These are phyloP conservation scores for Serendipita sp. DNA, from an alignment of 768 basidiomycete genomes.

Conservation along the genomic window DNA sequence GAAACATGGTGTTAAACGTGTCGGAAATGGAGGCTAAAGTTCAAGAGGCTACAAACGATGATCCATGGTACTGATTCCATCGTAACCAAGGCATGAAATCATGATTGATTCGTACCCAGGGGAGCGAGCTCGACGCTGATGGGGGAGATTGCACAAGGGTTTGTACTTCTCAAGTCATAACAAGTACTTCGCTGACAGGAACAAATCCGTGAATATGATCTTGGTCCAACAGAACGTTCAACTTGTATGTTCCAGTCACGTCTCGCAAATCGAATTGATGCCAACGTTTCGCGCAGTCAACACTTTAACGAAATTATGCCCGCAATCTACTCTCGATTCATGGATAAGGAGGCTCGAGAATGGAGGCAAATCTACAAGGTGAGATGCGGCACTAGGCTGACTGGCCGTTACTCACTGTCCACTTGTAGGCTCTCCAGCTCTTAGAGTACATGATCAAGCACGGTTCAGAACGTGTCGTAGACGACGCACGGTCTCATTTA, in stretches of 20 bases:
- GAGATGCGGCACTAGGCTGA: slow-evolving; percentile 9
- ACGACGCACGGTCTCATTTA: slow-evolving; percentile 88
- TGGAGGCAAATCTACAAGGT: slow-evolving; percentile 99
- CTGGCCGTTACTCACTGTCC: background rate
- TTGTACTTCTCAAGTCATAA: slow-evolving; percentile 19
- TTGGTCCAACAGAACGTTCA: slow-evolving; percentile 65
- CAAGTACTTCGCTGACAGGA: background rate
- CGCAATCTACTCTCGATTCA: slow-evolving; percentile 83
- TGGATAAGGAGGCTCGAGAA: slow-evolving; percentile 95
- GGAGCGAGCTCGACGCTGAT: slow-evolving; percentile 95
- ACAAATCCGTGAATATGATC: background rate
- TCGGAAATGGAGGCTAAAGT: slow-evolving; percentile 98
- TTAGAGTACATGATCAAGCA: slow-evolving; percentile 95
- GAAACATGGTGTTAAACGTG: slow-evolving; percentile 90
- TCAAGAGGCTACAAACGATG: slow-evolving; percentile 91
- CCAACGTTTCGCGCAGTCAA: slow-evolving; percentile 38
- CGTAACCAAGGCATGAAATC: background rate
- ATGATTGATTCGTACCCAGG: slow-evolving; percentile 30
- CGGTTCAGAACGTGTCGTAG: slow-evolving; percentile 93
- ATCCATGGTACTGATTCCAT: slow-evolving; percentile 68
- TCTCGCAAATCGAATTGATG: background rate
- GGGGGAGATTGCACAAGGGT: slow-evolving; percentile 98
- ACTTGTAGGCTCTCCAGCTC: slow-evolving; percentile 47
- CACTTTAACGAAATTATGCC: slow-evolving; percentile 99
- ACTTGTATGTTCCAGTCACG: slow-evolving; percentile 49